These are phyloP conservation scores for Fusarium setosum DNA, from an alignment of 2,329 filamentous ascomycete species.

Conservation along the genomic window DNA sequence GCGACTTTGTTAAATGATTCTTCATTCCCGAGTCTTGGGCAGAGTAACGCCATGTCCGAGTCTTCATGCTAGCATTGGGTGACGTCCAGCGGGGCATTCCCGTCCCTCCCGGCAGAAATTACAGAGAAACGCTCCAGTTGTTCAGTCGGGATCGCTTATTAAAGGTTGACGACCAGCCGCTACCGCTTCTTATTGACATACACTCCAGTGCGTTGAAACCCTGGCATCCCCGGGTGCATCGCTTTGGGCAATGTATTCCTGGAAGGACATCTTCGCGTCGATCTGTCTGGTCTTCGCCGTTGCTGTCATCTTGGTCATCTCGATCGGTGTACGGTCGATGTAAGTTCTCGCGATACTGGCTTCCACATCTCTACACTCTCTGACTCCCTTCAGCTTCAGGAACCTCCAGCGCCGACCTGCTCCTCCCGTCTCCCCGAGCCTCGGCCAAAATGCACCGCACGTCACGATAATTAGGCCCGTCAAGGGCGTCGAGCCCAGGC, in stretches of 20 bases:
- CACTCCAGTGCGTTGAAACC: background rate
- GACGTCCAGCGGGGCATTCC: background rate
- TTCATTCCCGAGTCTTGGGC: background rate
- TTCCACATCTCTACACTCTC: background rate
- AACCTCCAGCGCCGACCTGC: slow-evolving; percentile 62
- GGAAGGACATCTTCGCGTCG: slow-evolving; percentile 55
- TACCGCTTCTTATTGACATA: background rate
- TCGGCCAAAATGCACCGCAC: slow-evolving; percentile 72
- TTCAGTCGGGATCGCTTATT: background rate
- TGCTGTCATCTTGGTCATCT: slow-evolving; percentile 64
- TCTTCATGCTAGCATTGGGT: background rate
- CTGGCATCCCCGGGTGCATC: slow-evolving; percentile 4
- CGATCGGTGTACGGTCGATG: slow-evolving; percentile 68
- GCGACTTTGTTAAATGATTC: no score
- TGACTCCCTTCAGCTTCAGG: slow-evolving; percentile 55
- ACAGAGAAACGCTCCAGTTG: background rate
- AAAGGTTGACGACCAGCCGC: background rate
- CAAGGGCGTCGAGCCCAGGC: slow-evolving; percentile 88
- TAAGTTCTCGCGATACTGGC: slow-evolving; percentile 46
- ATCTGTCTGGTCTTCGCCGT: slow-evolving; percentile 65
- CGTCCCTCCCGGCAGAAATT: background rate
- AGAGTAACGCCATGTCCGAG: no score
- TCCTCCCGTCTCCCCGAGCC: slow-evolving; percentile 62
- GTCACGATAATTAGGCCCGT: slow-evolving; percentile 93
- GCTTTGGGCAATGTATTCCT: slow-evolving; percentile 40